Evolutionary conservation across 2,329 filamentous ascomycete species (phyloP), one percentile per base, ranked within the genome.

Genomic region (Colletotrichum tropicale): DNA sequence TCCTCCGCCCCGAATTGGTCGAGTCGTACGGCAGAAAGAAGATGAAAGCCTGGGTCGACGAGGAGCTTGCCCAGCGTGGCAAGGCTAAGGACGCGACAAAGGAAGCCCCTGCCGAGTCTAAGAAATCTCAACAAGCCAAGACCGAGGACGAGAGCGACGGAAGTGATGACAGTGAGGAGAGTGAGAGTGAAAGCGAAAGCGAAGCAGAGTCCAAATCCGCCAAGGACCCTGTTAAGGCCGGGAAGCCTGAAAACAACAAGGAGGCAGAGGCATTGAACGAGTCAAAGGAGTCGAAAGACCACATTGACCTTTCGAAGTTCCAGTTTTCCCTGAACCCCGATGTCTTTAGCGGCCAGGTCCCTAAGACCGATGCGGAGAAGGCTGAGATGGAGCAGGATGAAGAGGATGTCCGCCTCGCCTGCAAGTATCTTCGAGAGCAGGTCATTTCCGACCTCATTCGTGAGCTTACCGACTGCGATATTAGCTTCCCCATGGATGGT

Each of bases 401-500:
- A 87, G 90, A 93, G 79, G 95, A 98, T 73, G 96, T 99, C 66
- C 94, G 95, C 77, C 92, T 93, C 72, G 95, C 95, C 34, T 97
- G 96, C 86, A 89, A 92, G 69, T 96, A 94, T 84, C 89, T 99
- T 66, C 92, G 92, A 10, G 89, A 92, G 10, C 93, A 94, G 76
- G 91, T 95, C 70, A 94, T 99, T 78, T 96, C 96, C n/a, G 92
- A 94, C 71, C 89, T 99, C 73, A 86, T 98, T 74, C 93, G 94
- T 77, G 96, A 99, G 81, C 91, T 99, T 74, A 94, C 94, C 82
- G 95, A 98, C 78, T 96, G 95, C 8, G 96, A 99, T 79, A 94
- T 98, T 79, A 97, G 96, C 81, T 98, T 98, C 88, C 97, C 97
- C 15, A 98, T 98, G 95, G 98, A 99, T 81, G 97, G 97, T n/a